Percentiles rank a stretch among this genome's conserved stretches.
Evolutionary conservation across 306 rosid genomes (phyloP).

Genomic region (Benincasa hispida): DNA sequence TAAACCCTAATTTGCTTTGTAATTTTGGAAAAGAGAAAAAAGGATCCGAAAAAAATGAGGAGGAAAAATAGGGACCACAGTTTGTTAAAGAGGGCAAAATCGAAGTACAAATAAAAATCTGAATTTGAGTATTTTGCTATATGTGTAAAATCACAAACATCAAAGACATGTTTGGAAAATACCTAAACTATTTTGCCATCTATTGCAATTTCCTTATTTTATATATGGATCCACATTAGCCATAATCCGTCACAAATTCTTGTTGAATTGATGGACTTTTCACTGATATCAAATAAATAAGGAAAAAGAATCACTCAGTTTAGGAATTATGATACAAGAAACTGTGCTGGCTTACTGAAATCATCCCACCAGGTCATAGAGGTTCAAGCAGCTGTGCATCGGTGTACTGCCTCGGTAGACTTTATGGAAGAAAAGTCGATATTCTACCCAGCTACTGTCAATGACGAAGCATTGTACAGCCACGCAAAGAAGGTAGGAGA

Average conservation of each 20-base stretch:
- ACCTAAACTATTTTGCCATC: too few species aligned
- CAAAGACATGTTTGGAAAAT: too few species aligned
- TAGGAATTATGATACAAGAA: background rate
- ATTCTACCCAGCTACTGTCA: slow-evolving; percentile 29
- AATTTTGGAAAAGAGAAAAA: too few species aligned
- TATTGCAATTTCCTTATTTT: too few species aligned
- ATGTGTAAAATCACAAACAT: too few species aligned
- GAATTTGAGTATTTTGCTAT: too few species aligned
- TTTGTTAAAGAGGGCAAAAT: too few species aligned
- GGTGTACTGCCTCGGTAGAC: slow-evolving; percentile 29
- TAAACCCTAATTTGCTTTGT: too few species aligned
- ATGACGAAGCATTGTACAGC: slow-evolving; percentile 22
- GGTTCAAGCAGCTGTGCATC: slow-evolving; percentile 25
- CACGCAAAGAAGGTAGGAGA: slow-evolving; percentile 38
- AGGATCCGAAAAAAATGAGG: too few species aligned
- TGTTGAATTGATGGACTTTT: background rate
- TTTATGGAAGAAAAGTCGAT: slow-evolving; percentile 27
- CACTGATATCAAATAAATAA: background rate
- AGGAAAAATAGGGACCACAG: too few species aligned
- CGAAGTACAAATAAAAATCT: too few species aligned
- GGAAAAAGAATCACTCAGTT: background rate
- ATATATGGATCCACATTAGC: background rate
- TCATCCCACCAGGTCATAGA: slow-evolving; percentile 20
- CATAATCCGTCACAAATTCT: background rate
- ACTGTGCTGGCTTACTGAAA: background rate